These are phyloP conservation scores for Parafenestella ontariensis DNA, from an alignment of 2,329 filamentous ascomycete genomes.

Conservation along the genomic window DNA sequence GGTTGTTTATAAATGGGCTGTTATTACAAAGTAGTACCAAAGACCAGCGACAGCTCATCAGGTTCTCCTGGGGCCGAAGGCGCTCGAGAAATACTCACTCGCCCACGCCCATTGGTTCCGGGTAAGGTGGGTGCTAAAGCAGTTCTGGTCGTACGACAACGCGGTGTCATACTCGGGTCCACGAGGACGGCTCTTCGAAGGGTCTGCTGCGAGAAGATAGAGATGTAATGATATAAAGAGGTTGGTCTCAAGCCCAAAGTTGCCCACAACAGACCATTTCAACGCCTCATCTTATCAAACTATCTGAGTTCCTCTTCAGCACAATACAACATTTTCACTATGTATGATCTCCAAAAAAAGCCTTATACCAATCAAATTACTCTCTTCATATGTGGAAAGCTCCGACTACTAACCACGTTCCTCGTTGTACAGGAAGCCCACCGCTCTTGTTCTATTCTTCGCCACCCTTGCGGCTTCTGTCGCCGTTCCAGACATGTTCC, in stretches of 20 bases:
- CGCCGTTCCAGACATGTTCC: neutral
- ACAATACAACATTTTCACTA: neutral
- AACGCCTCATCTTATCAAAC: neutral
- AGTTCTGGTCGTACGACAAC: neutral
- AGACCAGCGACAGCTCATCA: no score
- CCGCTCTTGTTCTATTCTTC: neutral
- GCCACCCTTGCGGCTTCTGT: neutral
- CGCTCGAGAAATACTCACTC: no score
- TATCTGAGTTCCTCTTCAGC: neutral
- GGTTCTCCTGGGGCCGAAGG: no score
- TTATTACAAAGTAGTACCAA: no score
- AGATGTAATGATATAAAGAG: neutral
- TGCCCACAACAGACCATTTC: neutral
- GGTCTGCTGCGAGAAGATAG: neutral
- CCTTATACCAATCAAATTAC: neutral
- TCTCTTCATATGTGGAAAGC: neutral
- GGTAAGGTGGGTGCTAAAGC: neutral
- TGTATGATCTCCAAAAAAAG: neutral
- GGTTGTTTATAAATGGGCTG: no score
- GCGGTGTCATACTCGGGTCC: neutral
- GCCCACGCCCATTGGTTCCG: neutral
- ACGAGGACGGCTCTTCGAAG: neutral
- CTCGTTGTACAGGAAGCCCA: neutral
- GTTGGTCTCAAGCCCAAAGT: no score
- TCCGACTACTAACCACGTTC: neutral